A percentile compares a stretch with the other conserved stretches of the same genome.
These are phyloP conservation scores for Podaxis pistillaris DNA, from an alignment of 768 basidiomycete genomes.

Conservation along the genomic window DNA sequence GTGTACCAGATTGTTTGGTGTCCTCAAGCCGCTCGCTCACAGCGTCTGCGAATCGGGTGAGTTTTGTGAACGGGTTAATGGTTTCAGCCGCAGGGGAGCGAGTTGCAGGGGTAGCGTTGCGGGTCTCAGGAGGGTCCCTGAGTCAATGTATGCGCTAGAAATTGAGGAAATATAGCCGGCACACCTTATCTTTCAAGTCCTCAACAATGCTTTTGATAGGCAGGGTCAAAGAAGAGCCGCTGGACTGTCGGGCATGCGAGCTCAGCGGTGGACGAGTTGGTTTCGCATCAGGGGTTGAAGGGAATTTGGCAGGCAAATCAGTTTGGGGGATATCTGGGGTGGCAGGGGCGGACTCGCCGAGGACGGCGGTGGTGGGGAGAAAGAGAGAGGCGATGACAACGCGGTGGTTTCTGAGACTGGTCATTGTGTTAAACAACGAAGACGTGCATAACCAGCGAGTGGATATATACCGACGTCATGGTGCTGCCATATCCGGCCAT, in stretches of 20 bases:
- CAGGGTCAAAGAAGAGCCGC: constrained; percentile 21
- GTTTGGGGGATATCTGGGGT: constrained; percentile 40
- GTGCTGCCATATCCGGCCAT: constrained; percentile 13
- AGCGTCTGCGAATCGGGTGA: constrained; percentile 33
- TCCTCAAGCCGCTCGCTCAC: constrained; percentile 18
- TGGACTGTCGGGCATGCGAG: constrained; percentile 24
- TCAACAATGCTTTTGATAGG: constrained; percentile 76
- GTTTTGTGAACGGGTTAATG: constrained; percentile 57
- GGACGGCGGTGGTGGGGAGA: constrained; percentile 69
- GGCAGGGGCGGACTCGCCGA: constrained; percentile 53
- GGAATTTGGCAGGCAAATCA: constrained; percentile 16
- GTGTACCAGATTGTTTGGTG: neutral
- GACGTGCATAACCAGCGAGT: neutral
- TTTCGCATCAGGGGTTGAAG: constrained; percentile 9
- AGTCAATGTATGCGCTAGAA: neutral
- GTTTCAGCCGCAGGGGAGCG: constrained; percentile 42
- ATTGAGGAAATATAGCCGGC: neutral
- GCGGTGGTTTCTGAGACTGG: constrained; percentile 69
- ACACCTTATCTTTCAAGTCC: constrained; percentile 68
- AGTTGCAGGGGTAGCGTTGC: constrained; percentile 39
- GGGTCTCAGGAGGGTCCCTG: constrained; percentile 31
- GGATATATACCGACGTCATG: constrained; percentile 14
- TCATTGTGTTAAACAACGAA: constrained; percentile 40
- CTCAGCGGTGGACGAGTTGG: constrained; percentile 16
- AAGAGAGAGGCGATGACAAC: constrained; percentile 84